Evolutionary conservation across 2,329 filamentous ascomycete genomes (phyloP), one percentile per base, ranked within the genome.

Genomic region (Dothistroma septosporum): DNA sequence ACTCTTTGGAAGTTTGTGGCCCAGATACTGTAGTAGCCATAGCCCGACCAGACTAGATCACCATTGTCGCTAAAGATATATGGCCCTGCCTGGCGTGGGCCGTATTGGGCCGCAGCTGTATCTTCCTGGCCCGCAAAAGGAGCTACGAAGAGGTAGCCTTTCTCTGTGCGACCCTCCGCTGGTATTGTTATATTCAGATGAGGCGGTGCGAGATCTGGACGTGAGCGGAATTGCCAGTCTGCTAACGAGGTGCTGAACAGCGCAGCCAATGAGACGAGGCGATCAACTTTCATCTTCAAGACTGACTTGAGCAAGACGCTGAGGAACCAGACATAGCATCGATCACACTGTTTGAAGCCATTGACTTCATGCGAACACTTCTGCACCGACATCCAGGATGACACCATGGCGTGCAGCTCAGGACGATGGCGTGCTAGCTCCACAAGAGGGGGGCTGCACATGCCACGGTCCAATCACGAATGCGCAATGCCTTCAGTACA

Each of bases 31-130:
- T 79, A 83, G 66, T 80, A 79, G 4, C 76, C 78, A 57, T 82
- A 82, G 2, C 83, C 81, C 0, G 82, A 85, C 82, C 82, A 85
- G 22, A 86, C 75, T 0, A 85, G 74, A 54, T 84, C 81, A 1
- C 83, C 83, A 33, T 82, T 72, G 64, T 83, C 78, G 6, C 77
- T 76, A 64, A 84, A 80, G 64, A 85, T 85, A 68, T 85, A 85
- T 0, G 82, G 79, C 0, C 75, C 81, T 1, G 81, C 76, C 69
- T 85, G 82, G 5, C 77, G 76, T 1, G 82, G 81, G 0, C 79
- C 80, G 60, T 79, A 75, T 68, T 61, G 50, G 19, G 74, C 67
- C 33, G 71, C n/a, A 50, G 65, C 57, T 6, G 66, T 67, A 49
- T 70, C 67, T 12, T 59, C 62, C 46, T 55, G 64, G 3, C 67